These are phyloP conservation scores for Haematococcus lacustris DNA, from an alignment of 139 green algal genomes.

Conservation along the genomic window DNA sequence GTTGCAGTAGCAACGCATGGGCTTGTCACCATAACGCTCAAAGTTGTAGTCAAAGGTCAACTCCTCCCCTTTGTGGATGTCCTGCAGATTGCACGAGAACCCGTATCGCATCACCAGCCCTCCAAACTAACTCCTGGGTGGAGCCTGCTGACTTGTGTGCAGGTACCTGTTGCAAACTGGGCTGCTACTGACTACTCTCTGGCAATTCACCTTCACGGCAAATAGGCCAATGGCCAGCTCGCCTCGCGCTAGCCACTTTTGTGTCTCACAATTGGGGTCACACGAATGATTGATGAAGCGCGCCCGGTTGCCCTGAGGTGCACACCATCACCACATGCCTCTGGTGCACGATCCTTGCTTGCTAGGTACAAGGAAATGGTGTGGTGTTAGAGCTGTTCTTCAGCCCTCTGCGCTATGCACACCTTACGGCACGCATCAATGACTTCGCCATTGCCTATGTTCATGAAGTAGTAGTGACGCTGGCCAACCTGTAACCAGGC, in stretches of 20 bases:
- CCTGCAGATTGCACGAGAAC: no score
- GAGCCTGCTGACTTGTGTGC: no score
- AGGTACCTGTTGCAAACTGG: no score
- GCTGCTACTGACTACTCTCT: no score
- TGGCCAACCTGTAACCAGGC: constrained; percentile 50
- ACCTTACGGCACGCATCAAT: constrained; percentile 89
- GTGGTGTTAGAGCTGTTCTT: no score
- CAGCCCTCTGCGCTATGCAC: no score
- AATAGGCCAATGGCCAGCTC: constrained; percentile 97
- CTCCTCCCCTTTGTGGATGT: constrained; percentile 72
- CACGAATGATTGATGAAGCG: constrained; percentile 98
- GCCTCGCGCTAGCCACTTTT: constrained; percentile 95
- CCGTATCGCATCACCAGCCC: no score
- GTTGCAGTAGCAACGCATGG: constrained; percentile 61
- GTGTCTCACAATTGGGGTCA: constrained; percentile 95
- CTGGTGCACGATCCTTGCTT: no score
- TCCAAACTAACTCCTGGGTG: no score
- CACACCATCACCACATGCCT: constrained; percentile 8
- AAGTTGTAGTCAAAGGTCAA: constrained; percentile 99
- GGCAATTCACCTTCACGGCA: constrained; percentile 30
- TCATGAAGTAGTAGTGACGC: constrained; percentile 99
- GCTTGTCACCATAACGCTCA: constrained; percentile 89
- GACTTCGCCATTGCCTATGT: constrained; percentile 90
- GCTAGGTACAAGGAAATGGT: no score
- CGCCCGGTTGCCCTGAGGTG: constrained; percentile 76